phyloP scores from a whole-genome alignment of 306 rosid genomes.

The Pterocarpus santalinus region DNA sequence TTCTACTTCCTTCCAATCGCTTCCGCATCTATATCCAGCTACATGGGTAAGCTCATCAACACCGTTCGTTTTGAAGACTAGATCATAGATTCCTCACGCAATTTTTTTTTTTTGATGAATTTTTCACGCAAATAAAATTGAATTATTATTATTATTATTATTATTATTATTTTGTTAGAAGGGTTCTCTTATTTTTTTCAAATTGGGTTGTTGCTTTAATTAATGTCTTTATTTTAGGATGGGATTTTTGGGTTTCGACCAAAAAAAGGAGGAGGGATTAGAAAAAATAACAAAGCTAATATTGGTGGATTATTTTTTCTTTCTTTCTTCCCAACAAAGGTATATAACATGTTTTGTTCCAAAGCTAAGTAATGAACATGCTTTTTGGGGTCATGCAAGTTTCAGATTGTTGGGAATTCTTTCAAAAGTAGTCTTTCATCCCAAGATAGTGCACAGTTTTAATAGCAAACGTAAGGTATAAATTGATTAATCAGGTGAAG shows the following conservation, averaged over 20 bases:
- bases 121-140: too few species aligned
- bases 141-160: neutral
- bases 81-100: neutral
- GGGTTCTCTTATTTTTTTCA: neutral
- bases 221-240: neutral
- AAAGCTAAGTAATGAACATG: conserved; percentile 57
- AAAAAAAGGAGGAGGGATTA: neutral
- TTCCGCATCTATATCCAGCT: conserved; percentile 7
- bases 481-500: neutral
- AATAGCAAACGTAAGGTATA: conserved; percentile 38
- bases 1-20: neutral
- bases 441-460: conserved; percentile 39
- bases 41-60: conserved; percentile 17
- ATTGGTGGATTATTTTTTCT: conserved; percentile 10
- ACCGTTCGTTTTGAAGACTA: conserved; percentile 47
- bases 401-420: conserved; percentile 21
- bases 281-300: neutral
- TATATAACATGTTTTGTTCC: neutral
- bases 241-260: neutral
- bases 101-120: too few species aligned
- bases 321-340: neutral
- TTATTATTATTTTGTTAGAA: neutral
- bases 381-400: conserved; percentile 48
- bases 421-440: conserved; percentile 49
- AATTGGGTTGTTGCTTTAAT: neutral